phyloP scores from a whole-genome alignment of 1,139 yeast species.

The Schwanniomyces etchellsii region DNA sequence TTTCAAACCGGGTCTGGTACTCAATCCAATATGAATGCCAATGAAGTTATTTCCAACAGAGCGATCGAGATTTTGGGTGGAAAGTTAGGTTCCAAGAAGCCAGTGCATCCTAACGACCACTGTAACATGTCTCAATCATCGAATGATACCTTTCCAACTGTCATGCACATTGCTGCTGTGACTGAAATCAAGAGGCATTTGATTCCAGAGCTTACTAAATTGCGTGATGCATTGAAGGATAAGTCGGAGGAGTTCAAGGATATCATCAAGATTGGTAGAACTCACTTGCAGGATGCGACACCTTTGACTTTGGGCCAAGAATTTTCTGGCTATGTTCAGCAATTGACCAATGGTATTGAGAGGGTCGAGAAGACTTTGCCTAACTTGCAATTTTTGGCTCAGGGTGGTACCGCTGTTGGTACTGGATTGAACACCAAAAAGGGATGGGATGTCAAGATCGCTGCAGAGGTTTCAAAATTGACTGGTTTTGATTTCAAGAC shows the following conservation, averaged over 20 bases:
- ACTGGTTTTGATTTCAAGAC: constrained; percentile 88
- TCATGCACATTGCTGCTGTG: constrained; percentile 98
- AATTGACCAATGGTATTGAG: constrained; percentile 81
- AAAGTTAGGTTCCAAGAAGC: constrained; percentile 79
- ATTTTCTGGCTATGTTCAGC: constrained; percentile 94
- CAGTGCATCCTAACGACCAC: constrained; percentile 98
- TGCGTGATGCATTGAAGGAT: constrained; percentile 69
- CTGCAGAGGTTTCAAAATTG: constrained; percentile 69
- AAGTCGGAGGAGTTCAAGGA: constrained; percentile 79
- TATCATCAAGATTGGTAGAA: constrained; percentile 97
- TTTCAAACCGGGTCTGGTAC: constrained; percentile 99
- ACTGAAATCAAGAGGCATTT: constrained; percentile 72
- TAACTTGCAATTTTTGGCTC: constrained; percentile 78
- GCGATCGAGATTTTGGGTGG: constrained; percentile 97
- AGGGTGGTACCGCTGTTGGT: constrained; percentile 99
- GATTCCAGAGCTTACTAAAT: constrained; percentile 71
- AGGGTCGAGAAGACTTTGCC: constrained; percentile 77
- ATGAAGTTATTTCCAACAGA: constrained; percentile 95
- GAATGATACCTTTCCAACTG: constrained; percentile 98
- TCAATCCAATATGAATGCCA: constrained; percentile 97
- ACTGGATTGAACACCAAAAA: constrained; percentile 92
- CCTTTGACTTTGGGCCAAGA: constrained; percentile 98
- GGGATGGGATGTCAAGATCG: constrained; percentile 84
- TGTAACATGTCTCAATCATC: constrained; percentile 98
- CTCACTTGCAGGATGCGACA: constrained; percentile 97